Conservation (phyloP, 2,329 filamentous ascomycete species). For the Acephala macrosclerotiorum region DNA sequence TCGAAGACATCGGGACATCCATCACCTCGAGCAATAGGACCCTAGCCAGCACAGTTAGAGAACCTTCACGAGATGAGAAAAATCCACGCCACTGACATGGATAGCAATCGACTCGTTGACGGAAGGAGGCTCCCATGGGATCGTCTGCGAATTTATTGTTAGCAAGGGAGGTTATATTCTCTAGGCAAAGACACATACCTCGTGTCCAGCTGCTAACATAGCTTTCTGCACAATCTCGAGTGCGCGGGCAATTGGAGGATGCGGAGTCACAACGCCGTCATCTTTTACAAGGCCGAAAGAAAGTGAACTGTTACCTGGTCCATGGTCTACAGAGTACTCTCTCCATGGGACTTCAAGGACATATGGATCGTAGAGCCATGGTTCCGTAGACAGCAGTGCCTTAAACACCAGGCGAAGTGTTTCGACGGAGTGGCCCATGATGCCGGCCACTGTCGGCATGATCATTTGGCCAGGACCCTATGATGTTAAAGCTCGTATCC, state of each 20-base stretch:
- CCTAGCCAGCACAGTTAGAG: background rate
- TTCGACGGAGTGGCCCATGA: constrained; percentile 60
- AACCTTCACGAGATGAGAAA: background rate
- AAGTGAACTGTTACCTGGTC: constrained; percentile 48
- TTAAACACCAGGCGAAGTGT: constrained; percentile 61
- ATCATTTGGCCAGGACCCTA: constrained; percentile 59
- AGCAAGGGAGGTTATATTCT: background rate
- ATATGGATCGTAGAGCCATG: constrained; percentile 70
- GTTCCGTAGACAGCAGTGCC: constrained; percentile 60
- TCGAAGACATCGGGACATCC: constrained; percentile 6
- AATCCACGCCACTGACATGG: background rate
- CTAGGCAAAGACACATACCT: background rate
- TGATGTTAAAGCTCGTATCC: background rate
- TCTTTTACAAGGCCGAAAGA: constrained; percentile 60
- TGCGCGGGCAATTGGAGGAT: constrained; percentile 63
- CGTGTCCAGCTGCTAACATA: constrained; percentile 10
- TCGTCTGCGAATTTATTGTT: background rate
- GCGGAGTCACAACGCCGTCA: constrained; percentile 56
- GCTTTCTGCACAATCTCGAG: constrained; percentile 50
- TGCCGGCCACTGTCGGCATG: constrained; percentile 66
- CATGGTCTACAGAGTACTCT: constrained; percentile 40
- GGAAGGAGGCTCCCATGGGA: constrained; percentile 12
- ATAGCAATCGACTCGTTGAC: constrained; percentile 4
- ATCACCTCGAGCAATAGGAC: constrained; percentile 3
- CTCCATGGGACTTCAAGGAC: constrained; percentile 70